Evolutionary conservation across 1,139 yeast species (phyloP).

Genomic region (Yamadazyma sp.): DNA sequence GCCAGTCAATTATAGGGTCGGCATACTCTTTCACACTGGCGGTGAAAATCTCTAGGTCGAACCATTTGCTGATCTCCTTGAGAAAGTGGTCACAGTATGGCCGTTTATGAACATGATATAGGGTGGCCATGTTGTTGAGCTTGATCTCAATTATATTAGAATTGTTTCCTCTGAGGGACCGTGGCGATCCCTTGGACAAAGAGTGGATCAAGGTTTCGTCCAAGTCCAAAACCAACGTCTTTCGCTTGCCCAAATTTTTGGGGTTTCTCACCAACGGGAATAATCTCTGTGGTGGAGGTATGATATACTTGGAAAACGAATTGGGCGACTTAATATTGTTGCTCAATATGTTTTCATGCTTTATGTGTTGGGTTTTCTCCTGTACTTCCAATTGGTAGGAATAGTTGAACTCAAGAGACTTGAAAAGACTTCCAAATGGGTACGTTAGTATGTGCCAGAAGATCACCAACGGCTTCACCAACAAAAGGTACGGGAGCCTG

Average conservation of each 20-base stretch:
- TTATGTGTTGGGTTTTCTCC: constrained; percentile 44
- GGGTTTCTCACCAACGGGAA: constrained; percentile 47
- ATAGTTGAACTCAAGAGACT: constrained; percentile 13
- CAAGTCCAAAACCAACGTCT: constrained; percentile 79
- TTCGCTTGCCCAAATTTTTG: constrained; percentile 39
- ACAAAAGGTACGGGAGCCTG: constrained; percentile 22
- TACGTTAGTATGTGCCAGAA: constrained; percentile 21
- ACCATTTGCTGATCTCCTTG: constrained; percentile 81
- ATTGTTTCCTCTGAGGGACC: constrained; percentile 47
- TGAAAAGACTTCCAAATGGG: constrained; percentile 19
- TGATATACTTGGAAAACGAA: constrained; percentile 45
- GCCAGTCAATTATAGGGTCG: constrained; percentile 93
- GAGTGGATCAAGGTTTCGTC: constrained; percentile 96
- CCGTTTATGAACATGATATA: constrained; percentile 88
- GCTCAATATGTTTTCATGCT: constrained; percentile 38
- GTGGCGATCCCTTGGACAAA: constrained; percentile 61
- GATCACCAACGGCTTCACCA: constrained; percentile 21
- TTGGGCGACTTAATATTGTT: constrained; percentile 61
- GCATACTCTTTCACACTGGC: constrained; percentile 96
- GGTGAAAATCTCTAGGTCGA: constrained; percentile 83
- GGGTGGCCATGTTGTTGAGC: constrained; percentile 64
- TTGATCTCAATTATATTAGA: constrained; percentile 85
- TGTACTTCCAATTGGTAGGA: constrained; percentile 20
- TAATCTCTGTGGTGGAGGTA: constrained; percentile 49
- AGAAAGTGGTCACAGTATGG: constrained; percentile 89